Base-by-base conservation (phyloP, 176 grass and related monocot species). In the Tuctoria greenei region DNA sequence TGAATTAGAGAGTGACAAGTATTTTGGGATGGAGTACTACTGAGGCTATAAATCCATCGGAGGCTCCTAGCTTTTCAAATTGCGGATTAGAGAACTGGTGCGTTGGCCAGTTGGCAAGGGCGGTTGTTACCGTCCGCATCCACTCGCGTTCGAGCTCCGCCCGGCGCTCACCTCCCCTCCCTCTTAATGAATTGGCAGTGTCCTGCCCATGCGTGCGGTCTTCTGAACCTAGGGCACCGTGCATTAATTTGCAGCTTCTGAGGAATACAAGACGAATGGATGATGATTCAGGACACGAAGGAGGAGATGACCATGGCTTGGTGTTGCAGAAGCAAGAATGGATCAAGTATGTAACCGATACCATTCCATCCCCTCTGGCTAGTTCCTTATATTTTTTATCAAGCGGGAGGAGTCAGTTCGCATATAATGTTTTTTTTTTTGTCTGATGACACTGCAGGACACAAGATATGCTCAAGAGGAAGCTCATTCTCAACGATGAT, bases 401-500 rank as follows among this genome's bases (percentile, higher is more conserved):
- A 43, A 42, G 41, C 10, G 41, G 17, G 10, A 64, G 12, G 10
- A 11, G 44, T 39, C 24, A 8, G 24, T 37, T 57, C 23, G 16
- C 64, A 6, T 23, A 31, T 38, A n/a, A n/a, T n/a, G n/a, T n/a
- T 16, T 39, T 66, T 7, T 1, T 61, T 10, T 4, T 54, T 86
- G 2, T 60, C 28, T 74, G 37, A 17, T 77, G 23, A 18, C 64
- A 41, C 8, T 82, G 70, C 52, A 92, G 89, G 67, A 84, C 84
- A 25, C 93, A 96, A 87, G 93, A 87, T 44, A 37, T 72, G 70
- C 93, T 96, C n/a, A 91, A 83, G 86, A 35, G 16, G 41, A 89
- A 67, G 60, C 64, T 92, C 27, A 27, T 92, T 65, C 68, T 86
- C 64, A 38, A 80, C 18, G 93, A 96, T 49, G 86, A 92, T 59